These are phyloP conservation scores for Ashbya aceris DNA, from an alignment of 1,139 yeast genomes.

Conservation along the genomic window DNA sequence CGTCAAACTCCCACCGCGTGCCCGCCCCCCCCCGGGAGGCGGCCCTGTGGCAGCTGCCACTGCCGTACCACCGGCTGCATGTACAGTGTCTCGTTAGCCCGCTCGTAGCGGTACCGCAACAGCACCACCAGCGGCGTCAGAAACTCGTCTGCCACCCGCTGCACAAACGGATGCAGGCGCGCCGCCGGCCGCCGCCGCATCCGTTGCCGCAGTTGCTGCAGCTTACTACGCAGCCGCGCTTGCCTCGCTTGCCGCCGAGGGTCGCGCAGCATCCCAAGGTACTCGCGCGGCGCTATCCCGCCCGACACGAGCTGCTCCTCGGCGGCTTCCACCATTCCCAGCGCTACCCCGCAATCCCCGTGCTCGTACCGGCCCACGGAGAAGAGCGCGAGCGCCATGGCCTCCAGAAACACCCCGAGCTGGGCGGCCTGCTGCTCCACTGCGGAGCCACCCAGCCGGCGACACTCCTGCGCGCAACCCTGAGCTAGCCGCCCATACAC, in stretches of 20 bases:
- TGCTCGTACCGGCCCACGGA: constrained; percentile 23
- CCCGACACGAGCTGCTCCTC: constrained; percentile 10
- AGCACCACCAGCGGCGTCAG: constrained; percentile 22
- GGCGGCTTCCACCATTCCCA: constrained; percentile 23
- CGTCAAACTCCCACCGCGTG: constrained; percentile 17
- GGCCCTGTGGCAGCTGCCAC: constrained; percentile 21
- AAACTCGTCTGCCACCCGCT: constrained; percentile 15
- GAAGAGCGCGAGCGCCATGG: constrained; percentile 17
- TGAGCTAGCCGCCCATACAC: constrained; percentile 23
- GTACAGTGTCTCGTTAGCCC: constrained; percentile 22
- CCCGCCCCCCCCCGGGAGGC: constrained; percentile 16
- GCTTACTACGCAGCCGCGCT: not conserved
- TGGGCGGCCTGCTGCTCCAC: constrained; percentile 2
- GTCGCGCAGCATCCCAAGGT: constrained; percentile 6
- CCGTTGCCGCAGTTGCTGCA: constrained; percentile 11
- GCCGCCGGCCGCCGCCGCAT: not conserved
- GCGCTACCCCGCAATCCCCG: constrained; percentile 20
- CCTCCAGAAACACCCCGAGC: constrained; percentile 16
- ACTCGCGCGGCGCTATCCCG: constrained; percentile 6
- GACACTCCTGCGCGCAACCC: constrained; percentile 20
- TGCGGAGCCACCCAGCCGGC: constrained; percentile 4
- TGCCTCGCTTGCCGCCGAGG: constrained; percentile 3
- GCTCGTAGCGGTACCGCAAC: constrained; percentile 22
- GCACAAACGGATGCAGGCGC: constrained; percentile 10
- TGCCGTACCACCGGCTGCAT: constrained; percentile 17